Conservation (phyloP, 2,329 filamentous ascomycete genomes). For the Microascus cirrosus region DNA sequence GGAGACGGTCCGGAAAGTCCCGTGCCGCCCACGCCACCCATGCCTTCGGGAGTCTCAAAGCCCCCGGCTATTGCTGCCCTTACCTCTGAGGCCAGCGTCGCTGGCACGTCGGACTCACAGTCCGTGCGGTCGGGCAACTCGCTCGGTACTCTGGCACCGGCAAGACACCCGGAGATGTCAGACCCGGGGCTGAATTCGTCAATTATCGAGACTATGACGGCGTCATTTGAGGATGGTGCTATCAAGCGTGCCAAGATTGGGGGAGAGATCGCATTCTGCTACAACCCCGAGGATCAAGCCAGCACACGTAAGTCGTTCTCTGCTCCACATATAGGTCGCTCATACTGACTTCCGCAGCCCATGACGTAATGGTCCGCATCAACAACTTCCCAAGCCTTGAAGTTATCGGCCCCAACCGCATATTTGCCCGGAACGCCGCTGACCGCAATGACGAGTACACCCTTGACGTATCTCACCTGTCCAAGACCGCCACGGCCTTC, state of each 20-base stretch:
- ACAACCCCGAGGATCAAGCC: slow-evolving; percentile 45
- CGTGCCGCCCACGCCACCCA: slow-evolving; percentile 13
- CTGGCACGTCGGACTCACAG: slow-evolving; percentile 66
- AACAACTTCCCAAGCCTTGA: slow-evolving; percentile 85
- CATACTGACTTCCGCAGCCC: slow-evolving; percentile 17
- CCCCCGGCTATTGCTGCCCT: slow-evolving; percentile 41
- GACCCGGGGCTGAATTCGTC: slow-evolving; percentile 76
- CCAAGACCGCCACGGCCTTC: slow-evolving; percentile 71
- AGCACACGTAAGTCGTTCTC: slow-evolving; percentile 30
- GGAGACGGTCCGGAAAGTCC: slow-evolving; percentile 3
- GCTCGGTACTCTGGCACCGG: slow-evolving; percentile 54
- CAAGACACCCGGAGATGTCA: slow-evolving; percentile 72
- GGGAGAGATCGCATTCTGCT: slow-evolving; percentile 82
- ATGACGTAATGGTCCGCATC: slow-evolving; percentile 60
- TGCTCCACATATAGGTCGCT: slow-evolving; percentile 9
- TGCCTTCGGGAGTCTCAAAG: slow-evolving; percentile 14
- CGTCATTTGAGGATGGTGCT: slow-evolving; percentile 64
- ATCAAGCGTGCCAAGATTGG: slow-evolving; percentile 63
- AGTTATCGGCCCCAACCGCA: slow-evolving; percentile 85
- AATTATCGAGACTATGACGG: slow-evolving; percentile 83
- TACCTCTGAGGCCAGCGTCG: slow-evolving; percentile 50
- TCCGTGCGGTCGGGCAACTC: slow-evolving; percentile 86
- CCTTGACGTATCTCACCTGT: slow-evolving; percentile 61
- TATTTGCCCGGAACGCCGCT: slow-evolving; percentile 65
- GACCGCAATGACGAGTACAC: slow-evolving; percentile 70